Conservation (phyloP, 2,329 filamentous ascomycete genomes). For the Sordariomycetes sp. region DNA sequence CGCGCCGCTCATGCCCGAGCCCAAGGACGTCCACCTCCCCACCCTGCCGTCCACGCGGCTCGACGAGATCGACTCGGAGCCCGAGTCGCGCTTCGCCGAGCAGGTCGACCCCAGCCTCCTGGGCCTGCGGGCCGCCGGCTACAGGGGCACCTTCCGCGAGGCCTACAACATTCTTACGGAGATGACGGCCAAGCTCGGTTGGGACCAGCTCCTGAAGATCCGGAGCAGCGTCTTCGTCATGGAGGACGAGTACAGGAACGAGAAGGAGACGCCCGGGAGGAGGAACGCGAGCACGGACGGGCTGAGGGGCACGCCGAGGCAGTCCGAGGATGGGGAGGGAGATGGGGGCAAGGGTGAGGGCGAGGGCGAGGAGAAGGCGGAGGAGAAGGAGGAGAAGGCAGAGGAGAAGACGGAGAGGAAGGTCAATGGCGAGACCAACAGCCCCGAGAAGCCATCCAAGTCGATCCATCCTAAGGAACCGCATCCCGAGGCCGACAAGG, state of each 20-base stretch:
- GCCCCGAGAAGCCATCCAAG: conserved; percentile 68
- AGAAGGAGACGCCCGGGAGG: conserved; percentile 59
- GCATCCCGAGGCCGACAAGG: conserved; percentile 65
- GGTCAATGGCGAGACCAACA: conserved; percentile 27
- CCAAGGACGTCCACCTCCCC: conserved; percentile 76
- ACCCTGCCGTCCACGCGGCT: conserved; percentile 80
- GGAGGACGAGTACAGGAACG: conserved; percentile 95
- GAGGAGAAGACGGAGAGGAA: conserved; percentile 14
- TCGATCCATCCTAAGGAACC: conserved; percentile 67
- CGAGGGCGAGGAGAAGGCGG: conserved; percentile 19
- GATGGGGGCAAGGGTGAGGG: conserved; percentile 24
- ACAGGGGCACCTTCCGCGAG: conserved; percentile 91
- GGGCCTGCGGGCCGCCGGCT: conserved; percentile 76
- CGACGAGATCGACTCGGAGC: conserved; percentile 92
- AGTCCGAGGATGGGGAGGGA: conserved; percentile 32
- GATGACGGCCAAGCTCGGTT: conserved; percentile 92
- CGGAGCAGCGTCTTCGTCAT: conserved; percentile 97
- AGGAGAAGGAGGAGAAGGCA: conserved; percentile 13
- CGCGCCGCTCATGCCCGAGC: conserved; percentile 86
- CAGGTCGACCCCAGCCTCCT: conserved; percentile 79
- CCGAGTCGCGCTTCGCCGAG: conserved; percentile 69
- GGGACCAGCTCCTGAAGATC: conserved; percentile 92
- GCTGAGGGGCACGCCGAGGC: conserved; percentile 59
- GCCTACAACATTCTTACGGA: conserved; percentile 91
- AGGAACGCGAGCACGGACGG: conserved; percentile 73